Evolutionary conservation across 2,329 filamentous ascomycete genomes (phyloP).

Genomic region (Dendryphion nanum): DNA sequence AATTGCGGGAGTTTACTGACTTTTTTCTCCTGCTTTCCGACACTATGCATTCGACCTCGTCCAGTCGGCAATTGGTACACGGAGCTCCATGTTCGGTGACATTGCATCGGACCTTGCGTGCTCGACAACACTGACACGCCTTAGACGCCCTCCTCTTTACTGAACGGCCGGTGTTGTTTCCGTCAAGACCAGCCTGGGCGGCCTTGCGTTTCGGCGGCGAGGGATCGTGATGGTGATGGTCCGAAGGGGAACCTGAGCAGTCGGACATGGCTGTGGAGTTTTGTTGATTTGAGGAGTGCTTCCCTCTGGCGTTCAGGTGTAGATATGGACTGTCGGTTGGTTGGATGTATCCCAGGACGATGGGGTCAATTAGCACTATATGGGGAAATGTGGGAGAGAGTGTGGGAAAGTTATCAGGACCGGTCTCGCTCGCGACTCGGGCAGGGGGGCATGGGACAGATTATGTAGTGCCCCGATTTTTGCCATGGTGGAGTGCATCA

Average conservation of each 20-base stretch:
- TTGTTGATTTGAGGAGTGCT: too few species aligned
- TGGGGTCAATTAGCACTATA: constrained; percentile 3
- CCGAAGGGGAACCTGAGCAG: constrained; percentile 36
- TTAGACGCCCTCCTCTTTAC: constrained; percentile 86
- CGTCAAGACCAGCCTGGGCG: constrained; percentile 55
- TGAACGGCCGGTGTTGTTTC: constrained; percentile 49
- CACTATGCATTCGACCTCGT: constrained; percentile 70
- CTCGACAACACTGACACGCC: constrained; percentile 84
- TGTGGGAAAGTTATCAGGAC: too few species aligned
- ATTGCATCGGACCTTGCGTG: constrained; percentile 90
- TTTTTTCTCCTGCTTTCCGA: constrained; percentile 79
- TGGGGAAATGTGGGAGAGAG: too few species aligned
- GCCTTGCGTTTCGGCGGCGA: constrained; percentile 57
- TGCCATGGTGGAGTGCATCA: constrained; percentile 33
- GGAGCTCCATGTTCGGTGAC: constrained; percentile 82
- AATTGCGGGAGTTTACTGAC: constrained; percentile 47
- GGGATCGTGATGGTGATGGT: constrained; percentile 24
- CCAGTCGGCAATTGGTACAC: constrained; percentile 82
- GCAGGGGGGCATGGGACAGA: constrained; percentile 23
- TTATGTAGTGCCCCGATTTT: constrained; percentile 33
- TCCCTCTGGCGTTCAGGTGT: too few species aligned
- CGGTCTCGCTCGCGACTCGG: too few species aligned
- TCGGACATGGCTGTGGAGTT: constrained; percentile 35
- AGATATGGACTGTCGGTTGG: too few species aligned
- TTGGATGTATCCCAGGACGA: neutral